Evolutionary conservation across 495 filamentous ascomycete genomes (phyloP).

Genomic region (Tuber microsphaerosporum): DNA sequence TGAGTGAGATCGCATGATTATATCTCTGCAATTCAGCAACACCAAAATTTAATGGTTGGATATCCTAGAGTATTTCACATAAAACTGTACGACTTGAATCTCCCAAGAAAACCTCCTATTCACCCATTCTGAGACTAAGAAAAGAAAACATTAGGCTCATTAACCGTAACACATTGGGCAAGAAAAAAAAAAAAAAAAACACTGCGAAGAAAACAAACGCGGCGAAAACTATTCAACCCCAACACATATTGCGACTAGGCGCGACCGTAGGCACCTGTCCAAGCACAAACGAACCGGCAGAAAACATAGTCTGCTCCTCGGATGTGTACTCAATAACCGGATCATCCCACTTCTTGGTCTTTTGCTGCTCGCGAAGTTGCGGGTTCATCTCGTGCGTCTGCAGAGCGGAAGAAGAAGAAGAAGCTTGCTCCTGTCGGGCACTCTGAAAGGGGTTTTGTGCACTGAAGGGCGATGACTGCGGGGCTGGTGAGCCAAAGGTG

Average conservation of each 20-base stretch:
- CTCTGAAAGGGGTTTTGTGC: slow-evolving; percentile 32
- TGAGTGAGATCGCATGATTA: background rate
- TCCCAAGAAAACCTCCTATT: background rate
- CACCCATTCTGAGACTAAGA: background rate
- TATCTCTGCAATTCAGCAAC: background rate
- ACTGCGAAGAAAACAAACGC: background rate
- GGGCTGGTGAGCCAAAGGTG: slow-evolving; percentile 14
- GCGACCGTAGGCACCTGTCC: slow-evolving; percentile 37
- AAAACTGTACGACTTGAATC: background rate
- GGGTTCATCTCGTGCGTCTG: slow-evolving; percentile 18
- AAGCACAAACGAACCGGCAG: slow-evolving; percentile 26
- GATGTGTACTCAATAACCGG: slow-evolving; percentile 33
- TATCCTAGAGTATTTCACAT: background rate
- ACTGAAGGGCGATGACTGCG: slow-evolving; percentile 22
- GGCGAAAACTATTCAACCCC: slow-evolving; percentile 14
- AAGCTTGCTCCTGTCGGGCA: slow-evolving; percentile 14
- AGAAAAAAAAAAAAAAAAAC: background rate
- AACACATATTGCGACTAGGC: slow-evolving; percentile 40
- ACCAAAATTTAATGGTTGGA: background rate
- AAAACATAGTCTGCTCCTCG: slow-evolving; percentile 29
- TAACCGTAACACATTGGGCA: background rate
- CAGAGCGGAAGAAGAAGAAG: background rate
- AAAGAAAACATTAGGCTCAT: background rate
- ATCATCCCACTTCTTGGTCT: slow-evolving; percentile 40
- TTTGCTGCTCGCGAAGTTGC: slow-evolving; percentile 28